These are phyloP conservation scores for Endogone sp. DNA, from an alignment of 192 early-diverging fungal genomes.

Conservation along the genomic window DNA sequence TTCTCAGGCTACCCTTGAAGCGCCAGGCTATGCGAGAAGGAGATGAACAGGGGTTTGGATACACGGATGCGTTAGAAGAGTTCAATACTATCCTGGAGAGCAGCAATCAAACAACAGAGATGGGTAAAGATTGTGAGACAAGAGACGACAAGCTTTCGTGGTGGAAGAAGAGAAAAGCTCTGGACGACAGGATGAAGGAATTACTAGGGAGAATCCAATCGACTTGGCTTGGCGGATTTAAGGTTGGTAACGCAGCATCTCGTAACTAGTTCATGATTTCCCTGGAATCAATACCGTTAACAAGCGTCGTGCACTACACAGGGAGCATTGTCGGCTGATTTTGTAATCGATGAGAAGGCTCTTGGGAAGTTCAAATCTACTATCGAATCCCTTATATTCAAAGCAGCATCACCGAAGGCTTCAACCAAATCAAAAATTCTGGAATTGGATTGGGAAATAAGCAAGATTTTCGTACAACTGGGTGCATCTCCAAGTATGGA, in stretches of 20 bases:
- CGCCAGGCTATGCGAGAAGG: constrained; percentile 41
- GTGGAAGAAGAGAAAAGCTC: constrained; percentile 71
- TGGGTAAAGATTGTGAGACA: constrained; percentile 37
- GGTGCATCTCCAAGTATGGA: constrained; percentile 44
- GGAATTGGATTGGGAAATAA: constrained; percentile 52
- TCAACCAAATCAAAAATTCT: constrained; percentile 30
- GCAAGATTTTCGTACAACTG: constrained; percentile 49
- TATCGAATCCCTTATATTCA: constrained; percentile 14
- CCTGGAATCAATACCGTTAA: not conserved
- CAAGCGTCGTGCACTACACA: not conserved
- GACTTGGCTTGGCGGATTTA: constrained; percentile 86
- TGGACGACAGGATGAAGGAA: constrained; percentile 66
- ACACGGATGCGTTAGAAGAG: constrained; percentile 47
- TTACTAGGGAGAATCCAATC: constrained; percentile 66
- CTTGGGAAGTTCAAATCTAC: constrained; percentile 16
- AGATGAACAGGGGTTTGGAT: constrained; percentile 38
- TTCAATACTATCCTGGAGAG: constrained; percentile 68
- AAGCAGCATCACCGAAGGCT: constrained; percentile 23
- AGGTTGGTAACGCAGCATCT: constrained; percentile 33
- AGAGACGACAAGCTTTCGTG: constrained; percentile 70
- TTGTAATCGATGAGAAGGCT: constrained; percentile 6
- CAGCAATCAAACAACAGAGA: constrained; percentile 59
- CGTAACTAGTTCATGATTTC: not conserved
- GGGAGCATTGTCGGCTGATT: constrained; percentile 11
- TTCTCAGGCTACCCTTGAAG: constrained; percentile 72